These are phyloP conservation scores for Pezicula radicicola DNA, from an alignment of 2,329 filamentous ascomycete genomes.

Conservation along the genomic window DNA sequence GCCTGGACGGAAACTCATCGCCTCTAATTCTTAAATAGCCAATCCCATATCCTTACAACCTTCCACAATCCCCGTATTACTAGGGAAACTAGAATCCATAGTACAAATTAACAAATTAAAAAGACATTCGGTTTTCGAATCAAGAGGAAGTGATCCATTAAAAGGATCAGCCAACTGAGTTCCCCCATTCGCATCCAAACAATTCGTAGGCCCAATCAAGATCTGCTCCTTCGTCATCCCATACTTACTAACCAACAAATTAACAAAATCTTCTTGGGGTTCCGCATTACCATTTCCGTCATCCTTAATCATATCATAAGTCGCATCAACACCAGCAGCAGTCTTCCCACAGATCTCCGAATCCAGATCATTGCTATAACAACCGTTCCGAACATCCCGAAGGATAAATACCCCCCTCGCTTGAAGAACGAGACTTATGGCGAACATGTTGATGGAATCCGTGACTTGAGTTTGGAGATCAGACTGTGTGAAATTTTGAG, in stretches of 20 bases:
- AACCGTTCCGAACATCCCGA: neutral
- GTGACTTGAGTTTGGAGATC: constrained; percentile 4
- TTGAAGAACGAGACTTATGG: constrained; percentile 6
- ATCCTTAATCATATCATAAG: neutral
- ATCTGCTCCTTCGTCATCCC: neutral
- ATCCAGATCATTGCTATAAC: neutral
- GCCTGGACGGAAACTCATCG: too few relatives aligned
- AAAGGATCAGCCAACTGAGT: constrained; percentile 1
- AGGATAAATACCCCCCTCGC: constrained; percentile 3
- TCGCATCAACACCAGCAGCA: neutral
- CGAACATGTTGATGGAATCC: neutral
- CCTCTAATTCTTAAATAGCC: neutral
- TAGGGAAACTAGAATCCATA: neutral
- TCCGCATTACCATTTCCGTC: neutral
- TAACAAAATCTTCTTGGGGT: neutral
- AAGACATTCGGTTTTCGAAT: neutral
- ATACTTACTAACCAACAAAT: neutral
- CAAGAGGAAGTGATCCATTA: neutral
- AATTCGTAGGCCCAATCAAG: neutral
- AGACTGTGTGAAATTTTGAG: constrained; percentile 8
- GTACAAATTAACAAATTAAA: constrained; percentile 4
- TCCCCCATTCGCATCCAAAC: neutral
- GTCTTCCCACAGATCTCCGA: neutral
- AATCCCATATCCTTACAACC: neutral
- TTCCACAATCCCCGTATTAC: neutral